phyloP scores from a whole-genome alignment of 1,284 basidiomycete species.

The Melampsora abietis-canadensis region DNA sequence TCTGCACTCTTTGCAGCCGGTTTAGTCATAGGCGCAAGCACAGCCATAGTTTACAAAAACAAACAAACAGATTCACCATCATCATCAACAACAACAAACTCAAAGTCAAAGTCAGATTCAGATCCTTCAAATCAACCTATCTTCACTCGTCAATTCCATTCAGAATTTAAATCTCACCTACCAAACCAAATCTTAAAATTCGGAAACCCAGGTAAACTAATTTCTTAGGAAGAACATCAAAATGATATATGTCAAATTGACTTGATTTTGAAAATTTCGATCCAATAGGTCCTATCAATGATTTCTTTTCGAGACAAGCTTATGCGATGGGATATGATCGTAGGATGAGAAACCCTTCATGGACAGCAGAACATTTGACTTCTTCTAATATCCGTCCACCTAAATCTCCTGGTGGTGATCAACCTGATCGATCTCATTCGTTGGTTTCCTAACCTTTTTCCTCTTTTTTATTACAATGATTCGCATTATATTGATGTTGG shows the following conservation, averaged over 20 bases:
- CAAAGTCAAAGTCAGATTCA: background rate
- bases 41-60: slow-evolving; percentile 27
- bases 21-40: slow-evolving; percentile 28
- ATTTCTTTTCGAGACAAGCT: slow-evolving; percentile 72
- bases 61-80: slow-evolving; percentile 12
- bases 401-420: slow-evolving; percentile 20
- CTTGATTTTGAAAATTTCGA: background rate
- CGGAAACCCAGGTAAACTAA: slow-evolving; percentile 28
- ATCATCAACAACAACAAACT: slow-evolving; percentile 9
- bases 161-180: background rate
- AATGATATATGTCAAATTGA: background rate
- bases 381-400: slow-evolving; percentile 12
- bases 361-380: slow-evolving; percentile 55
- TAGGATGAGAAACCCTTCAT: slow-evolving; percentile 81
- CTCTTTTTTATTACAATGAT: background rate
- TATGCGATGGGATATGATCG: slow-evolving; percentile 90
- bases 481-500: too few relatives aligned
- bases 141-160: slow-evolving; percentile 2
- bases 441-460: slow-evolving; percentile 18
- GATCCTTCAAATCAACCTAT: too few relatives aligned
- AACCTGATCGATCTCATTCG: slow-evolving; percentile 44
- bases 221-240: background rate
- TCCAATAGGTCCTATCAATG: slow-evolving; percentile 72
- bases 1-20: slow-evolving; percentile 37
- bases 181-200: slow-evolving; percentile 27